A percentile compares a stretch with the other conserved stretches of the same genome.
phyloP scores from a whole-genome alignment of 1,284 basidiomycete genomes.

The Puccinia novopanici region DNA sequence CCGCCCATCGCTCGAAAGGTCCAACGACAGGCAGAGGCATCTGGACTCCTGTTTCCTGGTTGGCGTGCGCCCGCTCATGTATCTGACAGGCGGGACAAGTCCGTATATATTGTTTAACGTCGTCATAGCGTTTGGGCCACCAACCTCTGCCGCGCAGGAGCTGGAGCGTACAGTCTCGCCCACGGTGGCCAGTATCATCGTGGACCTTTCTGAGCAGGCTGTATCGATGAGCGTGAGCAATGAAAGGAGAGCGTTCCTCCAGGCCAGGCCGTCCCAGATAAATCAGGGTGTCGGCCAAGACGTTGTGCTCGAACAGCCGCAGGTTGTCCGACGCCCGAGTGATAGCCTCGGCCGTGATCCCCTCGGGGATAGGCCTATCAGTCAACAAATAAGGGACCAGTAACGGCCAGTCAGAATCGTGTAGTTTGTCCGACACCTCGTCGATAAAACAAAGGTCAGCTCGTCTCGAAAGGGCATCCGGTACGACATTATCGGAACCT shows the following conservation, averaged over 20 bases:
- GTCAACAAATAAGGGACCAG: background rate
- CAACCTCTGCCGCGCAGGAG: background rate
- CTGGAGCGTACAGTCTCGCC: background rate
- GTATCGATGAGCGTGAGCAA: background rate
- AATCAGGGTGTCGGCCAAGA: background rate
- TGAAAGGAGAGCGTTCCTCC: background rate
- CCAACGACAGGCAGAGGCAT: no score
- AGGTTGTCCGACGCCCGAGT: no score
- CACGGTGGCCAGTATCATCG: background rate
- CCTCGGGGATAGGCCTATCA: background rate
- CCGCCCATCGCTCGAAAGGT: background rate
- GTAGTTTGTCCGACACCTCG: no score
- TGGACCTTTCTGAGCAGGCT: background rate
- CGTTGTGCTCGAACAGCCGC: background rate
- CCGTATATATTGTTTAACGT: background rate
- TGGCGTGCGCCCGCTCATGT: no score
- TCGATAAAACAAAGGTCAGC: background rate
- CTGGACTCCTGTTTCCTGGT: no score
- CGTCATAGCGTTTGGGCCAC: background rate
- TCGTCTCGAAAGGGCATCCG: conserved; percentile 7
- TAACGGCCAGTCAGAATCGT: conserved; percentile 7
- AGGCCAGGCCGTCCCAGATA: no score
- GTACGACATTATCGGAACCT: no score
- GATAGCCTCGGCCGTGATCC: background rate
- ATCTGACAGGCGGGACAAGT: background rate